Evolutionary conservation across 2,329 filamentous ascomycete species (phyloP).

Genomic region (Fusarium penzigii): DNA sequence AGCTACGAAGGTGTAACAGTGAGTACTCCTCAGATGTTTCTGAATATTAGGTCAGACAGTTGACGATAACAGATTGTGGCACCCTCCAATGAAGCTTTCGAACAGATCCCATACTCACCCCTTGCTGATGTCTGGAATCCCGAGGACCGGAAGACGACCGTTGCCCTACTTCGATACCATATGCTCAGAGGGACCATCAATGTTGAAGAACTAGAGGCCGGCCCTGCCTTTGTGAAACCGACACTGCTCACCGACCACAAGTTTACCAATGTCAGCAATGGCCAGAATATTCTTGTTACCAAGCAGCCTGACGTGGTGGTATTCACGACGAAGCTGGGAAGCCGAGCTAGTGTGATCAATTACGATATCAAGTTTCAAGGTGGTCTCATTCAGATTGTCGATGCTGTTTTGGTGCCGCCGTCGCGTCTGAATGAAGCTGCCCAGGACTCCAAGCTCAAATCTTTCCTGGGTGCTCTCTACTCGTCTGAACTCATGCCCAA

Average conservation of each 20-base stretch:
- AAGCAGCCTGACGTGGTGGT: conserved; percentile 45
- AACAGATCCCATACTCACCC: conserved; percentile 53
- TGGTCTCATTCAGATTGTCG: conserved; percentile 54
- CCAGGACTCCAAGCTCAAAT: conserved; percentile 46
- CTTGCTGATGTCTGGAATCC: conserved; percentile 48
- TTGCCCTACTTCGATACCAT: conserved; percentile 62
- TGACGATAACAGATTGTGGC: conserved; percentile 48
- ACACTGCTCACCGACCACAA: conserved; percentile 44
- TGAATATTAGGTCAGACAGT: neutral
- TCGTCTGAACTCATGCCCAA: conserved; percentile 36
- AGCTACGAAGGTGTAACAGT: conserved; percentile 47
- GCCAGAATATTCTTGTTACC: conserved; percentile 50
- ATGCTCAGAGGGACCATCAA: conserved; percentile 55
- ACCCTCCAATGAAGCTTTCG: conserved; percentile 59
- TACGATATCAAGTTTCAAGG: conserved; percentile 49
- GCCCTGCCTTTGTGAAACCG: conserved; percentile 41
- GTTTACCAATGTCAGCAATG: conserved; percentile 51
- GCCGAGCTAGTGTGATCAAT: conserved; percentile 42
- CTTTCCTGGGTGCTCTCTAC: conserved; percentile 40
- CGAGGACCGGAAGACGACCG: conserved; percentile 45
- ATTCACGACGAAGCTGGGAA: conserved; percentile 52
- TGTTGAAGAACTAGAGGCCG: conserved; percentile 37
- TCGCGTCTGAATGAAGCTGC: conserved; percentile 49
- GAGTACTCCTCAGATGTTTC: conserved; percentile 17
- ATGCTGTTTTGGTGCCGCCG: conserved; percentile 53